Evolutionary conservation across 2,329 filamentous ascomycete species (phyloP).

Genomic region (Aspergillus fumigatiaffinis): DNA sequence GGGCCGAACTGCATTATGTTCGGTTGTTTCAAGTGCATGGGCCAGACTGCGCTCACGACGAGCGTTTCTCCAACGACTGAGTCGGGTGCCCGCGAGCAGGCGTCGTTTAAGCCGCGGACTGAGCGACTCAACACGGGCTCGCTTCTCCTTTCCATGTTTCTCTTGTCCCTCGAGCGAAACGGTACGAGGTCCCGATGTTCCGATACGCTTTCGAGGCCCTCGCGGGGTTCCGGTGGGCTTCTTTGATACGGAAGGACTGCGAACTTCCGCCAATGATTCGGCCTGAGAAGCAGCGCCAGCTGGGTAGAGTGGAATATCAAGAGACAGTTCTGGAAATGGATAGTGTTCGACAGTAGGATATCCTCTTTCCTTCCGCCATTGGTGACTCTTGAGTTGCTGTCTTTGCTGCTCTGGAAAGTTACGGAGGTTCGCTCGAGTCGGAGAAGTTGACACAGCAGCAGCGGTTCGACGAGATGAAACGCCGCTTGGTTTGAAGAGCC

Average conservation of each 20-base stretch:
- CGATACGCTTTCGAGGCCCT: neutral
- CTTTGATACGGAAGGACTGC: neutral
- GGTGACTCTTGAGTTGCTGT: slow-evolving; percentile 6
- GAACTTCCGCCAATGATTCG: neutral
- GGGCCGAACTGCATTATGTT: neutral
- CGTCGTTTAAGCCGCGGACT: slow-evolving; percentile 3
- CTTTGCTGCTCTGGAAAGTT: slow-evolving; percentile 13
- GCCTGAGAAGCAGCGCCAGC: neutral
- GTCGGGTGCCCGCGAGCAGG: neutral
- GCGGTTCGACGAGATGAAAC: neutral
- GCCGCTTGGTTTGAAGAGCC: neutral
- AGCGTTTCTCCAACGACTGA: neutral
- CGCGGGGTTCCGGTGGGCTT: neutral
- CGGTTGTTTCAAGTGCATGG: neutral
- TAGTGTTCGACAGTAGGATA: slow-evolving; percentile 5
- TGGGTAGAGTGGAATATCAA: slow-evolving; percentile 8
- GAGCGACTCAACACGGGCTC: neutral
- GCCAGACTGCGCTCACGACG: neutral
- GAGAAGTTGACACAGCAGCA: slow-evolving; percentile 2
- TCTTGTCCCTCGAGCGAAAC: neutral
- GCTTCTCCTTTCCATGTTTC: neutral
- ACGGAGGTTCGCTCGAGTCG: slow-evolving; percentile 12
- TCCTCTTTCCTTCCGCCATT: slow-evolving; percentile 13
- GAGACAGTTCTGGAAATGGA: slow-evolving; percentile 15
- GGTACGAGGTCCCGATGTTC: neutral